These are phyloP conservation scores for Pythium aphanidermatum DNA, from an alignment of 352 stramenopile genomes.

Conservation along the genomic window DNA sequence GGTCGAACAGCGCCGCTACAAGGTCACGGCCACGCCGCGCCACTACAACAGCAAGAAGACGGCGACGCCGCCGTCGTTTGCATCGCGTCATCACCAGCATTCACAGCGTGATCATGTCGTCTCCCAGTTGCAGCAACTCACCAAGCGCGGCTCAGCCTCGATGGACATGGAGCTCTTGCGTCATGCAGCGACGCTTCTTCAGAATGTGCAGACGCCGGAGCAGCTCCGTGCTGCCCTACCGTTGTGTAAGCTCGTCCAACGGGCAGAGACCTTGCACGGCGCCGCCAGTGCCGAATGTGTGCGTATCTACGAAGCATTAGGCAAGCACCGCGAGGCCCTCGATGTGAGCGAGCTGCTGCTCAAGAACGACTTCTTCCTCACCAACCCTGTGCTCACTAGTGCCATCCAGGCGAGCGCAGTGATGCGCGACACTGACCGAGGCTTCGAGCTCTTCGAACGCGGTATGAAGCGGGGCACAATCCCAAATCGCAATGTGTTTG, in stretches of 20 bases:
- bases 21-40: constrained; percentile 6
- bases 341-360: constrained; percentile 45
- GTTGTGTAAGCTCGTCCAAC: constrained; percentile 45
- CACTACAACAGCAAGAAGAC: not conserved
- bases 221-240: constrained; percentile 51
- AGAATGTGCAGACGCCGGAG: constrained; percentile 41
- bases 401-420: constrained; percentile 54
- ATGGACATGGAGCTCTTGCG: constrained; percentile 36
- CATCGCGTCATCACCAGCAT: constrained; percentile 7
- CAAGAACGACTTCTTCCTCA: constrained; percentile 56
- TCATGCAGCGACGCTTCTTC: constrained; percentile 32
- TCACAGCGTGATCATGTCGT: constrained; percentile 10
- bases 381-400: constrained; percentile 49
- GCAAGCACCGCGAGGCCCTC: constrained; percentile 41
- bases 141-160: constrained; percentile 24
- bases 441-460: constrained; percentile 53
- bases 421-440: constrained; percentile 40
- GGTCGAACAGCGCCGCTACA: constrained; percentile 2
- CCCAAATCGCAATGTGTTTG: constrained; percentile 60
- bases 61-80: constrained; percentile 8
- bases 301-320: constrained; percentile 54
- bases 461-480: constrained; percentile 52
- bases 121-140: constrained; percentile 33
- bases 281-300: constrained; percentile 51
- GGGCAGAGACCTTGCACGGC: constrained; percentile 26